phyloP scores from a whole-genome alignment of 1,284 basidiomycete genomes.

The Trichosporon faecale region DNA sequence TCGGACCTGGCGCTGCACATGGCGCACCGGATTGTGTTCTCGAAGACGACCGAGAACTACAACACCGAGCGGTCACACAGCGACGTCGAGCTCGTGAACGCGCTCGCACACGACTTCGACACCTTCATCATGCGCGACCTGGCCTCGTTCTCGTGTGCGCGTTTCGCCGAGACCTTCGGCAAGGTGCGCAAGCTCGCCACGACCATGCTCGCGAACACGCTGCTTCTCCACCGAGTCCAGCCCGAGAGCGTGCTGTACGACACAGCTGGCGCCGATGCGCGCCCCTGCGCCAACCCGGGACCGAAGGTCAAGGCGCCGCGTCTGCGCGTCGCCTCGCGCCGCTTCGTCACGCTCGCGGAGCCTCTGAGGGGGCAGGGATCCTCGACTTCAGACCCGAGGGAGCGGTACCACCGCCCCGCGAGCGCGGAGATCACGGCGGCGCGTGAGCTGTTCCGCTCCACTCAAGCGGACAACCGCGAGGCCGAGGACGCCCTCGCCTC shows the following conservation, averaged over 20 bases:
- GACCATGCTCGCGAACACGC: constrained; percentile 24
- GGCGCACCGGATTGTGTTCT: constrained; percentile 23
- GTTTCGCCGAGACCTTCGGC: constrained; percentile 12
- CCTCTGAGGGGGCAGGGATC: constrained; percentile 25
- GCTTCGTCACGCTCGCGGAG: constrained; percentile 26
- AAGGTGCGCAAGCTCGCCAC: constrained; percentile 21
- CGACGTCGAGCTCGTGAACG: constrained; percentile 18
- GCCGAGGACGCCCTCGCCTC: constrained; percentile 19
- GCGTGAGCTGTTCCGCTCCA: constrained; percentile 17
- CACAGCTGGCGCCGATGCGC: constrained; percentile 21
- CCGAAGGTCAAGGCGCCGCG: constrained; percentile 11
- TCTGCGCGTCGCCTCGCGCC: constrained; percentile 24
- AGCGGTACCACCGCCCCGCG: constrained; percentile 26
- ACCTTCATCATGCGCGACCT: constrained; percentile 14
- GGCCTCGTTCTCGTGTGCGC: constrained; percentile 7
- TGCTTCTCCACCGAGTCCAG: constrained; percentile 27
- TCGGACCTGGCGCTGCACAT: constrained; percentile 24
- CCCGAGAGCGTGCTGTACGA: constrained; percentile 28
- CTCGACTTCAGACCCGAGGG: constrained; percentile 21
- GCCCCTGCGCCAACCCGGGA: constrained; percentile 18
- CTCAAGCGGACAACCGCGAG: not conserved
- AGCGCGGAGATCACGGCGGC: constrained; percentile 15
- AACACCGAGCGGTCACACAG: not conserved
- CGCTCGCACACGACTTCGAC: constrained; percentile 23
- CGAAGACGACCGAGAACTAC: not conserved